Conservation (phyloP, 2,329 filamentous ascomycete species). For the Trichoderma breve region DNA sequence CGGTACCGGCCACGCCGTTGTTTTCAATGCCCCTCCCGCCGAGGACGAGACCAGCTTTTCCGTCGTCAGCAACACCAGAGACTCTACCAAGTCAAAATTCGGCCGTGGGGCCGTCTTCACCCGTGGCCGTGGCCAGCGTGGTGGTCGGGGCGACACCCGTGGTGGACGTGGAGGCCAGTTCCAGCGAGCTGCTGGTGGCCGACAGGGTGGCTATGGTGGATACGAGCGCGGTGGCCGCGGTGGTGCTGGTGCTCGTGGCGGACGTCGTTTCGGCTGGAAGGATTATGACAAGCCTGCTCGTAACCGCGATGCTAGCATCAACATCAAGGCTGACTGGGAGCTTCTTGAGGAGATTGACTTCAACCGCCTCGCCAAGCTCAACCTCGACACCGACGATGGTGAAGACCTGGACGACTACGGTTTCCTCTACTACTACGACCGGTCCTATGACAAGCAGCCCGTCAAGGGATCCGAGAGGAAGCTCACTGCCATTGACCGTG, state of each 20-base stretch:
- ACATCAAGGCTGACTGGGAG: slow-evolving; percentile 93
- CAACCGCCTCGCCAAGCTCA: slow-evolving; percentile 90
- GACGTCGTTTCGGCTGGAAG: slow-evolving; percentile 94
- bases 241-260: slow-evolving; percentile 65
- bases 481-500: slow-evolving; percentile 84
- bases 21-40: slow-evolving; percentile 86
- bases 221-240: slow-evolving; percentile 74
- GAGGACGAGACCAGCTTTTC: slow-evolving; percentile 98
- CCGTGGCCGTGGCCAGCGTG: slow-evolving; percentile 76
- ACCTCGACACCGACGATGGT: slow-evolving; percentile 89
- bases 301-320: slow-evolving; percentile 93
- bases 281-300: slow-evolving; percentile 97
- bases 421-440: slow-evolving; percentile 98
- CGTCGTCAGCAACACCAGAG: slow-evolving; percentile 91
- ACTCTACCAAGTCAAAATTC: slow-evolving; percentile 81
- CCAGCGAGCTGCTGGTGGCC: slow-evolving; percentile 69
- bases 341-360: slow-evolving; percentile 99
- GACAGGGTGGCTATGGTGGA: slow-evolving; percentile 55
- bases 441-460: slow-evolving; percentile 87
- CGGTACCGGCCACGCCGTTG: slow-evolving; percentile 78
- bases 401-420: slow-evolving; percentile 95
- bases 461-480: slow-evolving; percentile 87
- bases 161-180: slow-evolving; percentile 60
- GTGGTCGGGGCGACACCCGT: slow-evolving; percentile 62
- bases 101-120: slow-evolving; percentile 88